Base-by-base conservation (phyloP, 2,329 filamentous ascomycete genomes). In the Botrytis porri region DNA sequence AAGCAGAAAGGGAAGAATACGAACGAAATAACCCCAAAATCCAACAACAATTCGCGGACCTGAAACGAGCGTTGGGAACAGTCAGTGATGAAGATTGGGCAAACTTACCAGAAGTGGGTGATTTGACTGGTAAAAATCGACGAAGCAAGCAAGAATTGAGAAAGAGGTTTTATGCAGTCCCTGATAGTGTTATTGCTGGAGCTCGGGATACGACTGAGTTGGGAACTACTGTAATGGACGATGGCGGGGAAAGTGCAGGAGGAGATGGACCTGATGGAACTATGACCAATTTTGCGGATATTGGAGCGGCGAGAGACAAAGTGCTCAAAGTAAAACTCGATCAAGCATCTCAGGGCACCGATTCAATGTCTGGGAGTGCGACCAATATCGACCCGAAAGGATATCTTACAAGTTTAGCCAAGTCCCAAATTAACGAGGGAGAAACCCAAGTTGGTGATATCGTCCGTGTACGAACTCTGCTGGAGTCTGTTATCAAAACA, bases 11-110 rank as follows among this genome's bases (percentile, higher is more conserved):
- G 82, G 94, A 97, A 81, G 95, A 98, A 80, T 97, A 97, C 87
- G 95, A 99, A 85, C 90, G 92, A 78, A 95, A 97, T 82, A 98
- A 99, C 81, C 96, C 96, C 22, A 99, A 98, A 84, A 98, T 99
- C 70, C 93, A 97, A 81, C 93, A 98, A 78, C 96, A 99, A 82
- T 99, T 99, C 82, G 94, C 95, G 81, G 96, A 98, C 79, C 85
- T 98, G 69, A 99, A 99, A 83, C 89, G 97, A 80, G 94, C 93
- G 8, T 87, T 99, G 54, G 92, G 93, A 59, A 92, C 91, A 9
- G 92, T 99, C 41, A 93, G 93, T 61, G 95, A 98, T 81, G 95
- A 99, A 75, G 95, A 99, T 79, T 99, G 96, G 96, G 94, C 94
- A 57, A 97, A 90, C 79, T 86, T 99, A 59, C 97, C 96, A 8